Base-by-base conservation (phyloP, 768 basidiomycete species). In the Collybia sordida region DNA sequence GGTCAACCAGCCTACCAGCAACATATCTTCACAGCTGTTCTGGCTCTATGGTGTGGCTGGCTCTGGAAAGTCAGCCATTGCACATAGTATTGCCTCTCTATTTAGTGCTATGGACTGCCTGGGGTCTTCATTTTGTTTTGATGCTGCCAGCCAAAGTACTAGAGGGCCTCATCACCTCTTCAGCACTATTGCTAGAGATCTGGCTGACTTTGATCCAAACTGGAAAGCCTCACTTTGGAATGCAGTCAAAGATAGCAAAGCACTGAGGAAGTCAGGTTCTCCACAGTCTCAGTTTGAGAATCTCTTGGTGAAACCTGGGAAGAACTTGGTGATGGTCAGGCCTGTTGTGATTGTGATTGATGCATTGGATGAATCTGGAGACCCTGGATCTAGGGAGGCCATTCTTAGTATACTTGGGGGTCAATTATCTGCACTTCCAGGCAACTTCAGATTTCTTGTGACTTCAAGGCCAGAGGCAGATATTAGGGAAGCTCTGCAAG, bases 11-110 rank as follows among this genome's bases (percentile, higher is more conserved):
- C 3, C 31, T 11, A 2, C 9, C 14, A 12, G 31, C 14, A 31
- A n/a, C n/a, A n/a, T n/a, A n/a, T 34, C 23, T 14, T 15, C n/a
- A 14, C 14, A 11, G 11, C 21, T 42, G 2, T 22, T 42, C 22
- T 42, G 41, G 41, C 17, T 42, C 5, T 23, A 11, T 42, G 41
- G 41, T 22, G 41, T 22, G 4, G 41, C 41, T 19, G n/a, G n/a
- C n/a, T n/a, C n/a, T n/a, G 41, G 41, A 19, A 42, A 42, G 21
- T 42, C 41, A 12, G 41, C 41, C 6, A 42, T 42, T 42, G 41
- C 41, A 18, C 25, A 22, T 25, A 42, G 4, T 15, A 6, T 42
- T 3, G 41, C 25, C 5, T 18, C 12, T 3, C 15, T 15, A 6
- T 22, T 42, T 3, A 1, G 6, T 2, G 21, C 21, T 22, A 6